Percentiles rank a stretch among this genome's conserved stretches.
Evolutionary conservation across 371 early-diverging fungal species (phyloP).

Genomic region (Conidiobolus incongruus): DNA sequence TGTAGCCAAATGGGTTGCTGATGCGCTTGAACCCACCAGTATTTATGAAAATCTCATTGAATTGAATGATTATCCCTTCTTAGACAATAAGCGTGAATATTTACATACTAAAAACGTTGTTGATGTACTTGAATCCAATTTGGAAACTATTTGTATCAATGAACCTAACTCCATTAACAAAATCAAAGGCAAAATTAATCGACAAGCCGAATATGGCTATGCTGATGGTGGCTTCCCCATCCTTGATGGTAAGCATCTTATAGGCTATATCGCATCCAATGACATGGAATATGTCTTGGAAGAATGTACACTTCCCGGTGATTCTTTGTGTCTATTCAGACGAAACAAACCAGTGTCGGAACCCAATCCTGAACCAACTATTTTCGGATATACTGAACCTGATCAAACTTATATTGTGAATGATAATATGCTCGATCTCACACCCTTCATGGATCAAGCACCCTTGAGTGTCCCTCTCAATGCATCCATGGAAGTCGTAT

Average conservation of each 20-base stretch:
- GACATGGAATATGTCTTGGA: slow-evolving; percentile 60
- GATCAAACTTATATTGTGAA: no score
- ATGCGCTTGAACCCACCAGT: slow-evolving; percentile 30
- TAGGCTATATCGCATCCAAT: slow-evolving; percentile 64
- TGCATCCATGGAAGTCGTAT: slow-evolving; percentile 65
- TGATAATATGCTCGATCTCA: no score
- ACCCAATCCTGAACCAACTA: no score
- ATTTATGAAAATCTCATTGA: slow-evolving; percentile 43
- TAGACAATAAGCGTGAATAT: slow-evolving; percentile 36
- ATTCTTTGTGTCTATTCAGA: no score
- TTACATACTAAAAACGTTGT: slow-evolving; percentile 20
- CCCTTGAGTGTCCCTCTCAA: slow-evolving; percentile 49
- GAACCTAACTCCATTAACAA: slow-evolving; percentile 25
- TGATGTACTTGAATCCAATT: slow-evolving; percentile 17
- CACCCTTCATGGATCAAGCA: slow-evolving; percentile 55
- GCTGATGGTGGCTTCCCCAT: slow-evolving; percentile 71
- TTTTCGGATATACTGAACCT: no score
- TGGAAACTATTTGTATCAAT: slow-evolving; percentile 34
- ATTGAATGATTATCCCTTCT: slow-evolving; percentile 37
- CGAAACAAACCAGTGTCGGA: no score
- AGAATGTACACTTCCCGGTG: no score
- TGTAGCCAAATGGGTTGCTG: slow-evolving; percentile 45
- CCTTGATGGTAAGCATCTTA: slow-evolving; percentile 34
- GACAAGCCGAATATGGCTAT: slow-evolving; percentile 29
- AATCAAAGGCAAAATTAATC: slow-evolving; percentile 18